Evolutionary conservation across 225 moss, liverwort and hornwort genomes (phyloP).

Genomic region (Physcomitrellopsis africana): DNA sequence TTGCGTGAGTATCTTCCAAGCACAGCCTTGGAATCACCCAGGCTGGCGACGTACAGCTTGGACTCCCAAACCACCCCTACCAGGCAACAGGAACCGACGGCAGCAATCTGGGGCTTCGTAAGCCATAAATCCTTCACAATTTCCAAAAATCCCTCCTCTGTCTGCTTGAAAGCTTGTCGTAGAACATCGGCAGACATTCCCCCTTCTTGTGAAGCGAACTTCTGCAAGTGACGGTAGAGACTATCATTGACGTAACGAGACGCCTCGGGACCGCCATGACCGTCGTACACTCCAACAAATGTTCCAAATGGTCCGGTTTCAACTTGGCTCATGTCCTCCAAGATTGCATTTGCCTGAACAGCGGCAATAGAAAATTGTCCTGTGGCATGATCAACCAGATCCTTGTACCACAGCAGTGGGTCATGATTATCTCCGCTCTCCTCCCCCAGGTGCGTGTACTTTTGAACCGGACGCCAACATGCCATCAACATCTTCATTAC

Average conservation of each 20-base stretch:
- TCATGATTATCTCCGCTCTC: constrained; percentile 71
- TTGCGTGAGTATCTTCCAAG: constrained; percentile 53
- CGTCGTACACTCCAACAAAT: constrained; percentile 87
- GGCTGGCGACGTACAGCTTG: constrained; percentile 74
- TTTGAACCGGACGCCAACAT: constrained; percentile 95
- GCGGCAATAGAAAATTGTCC: constrained; percentile 83
- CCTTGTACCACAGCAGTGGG: constrained; percentile 81
- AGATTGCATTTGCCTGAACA: constrained; percentile 79
- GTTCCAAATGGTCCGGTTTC: constrained; percentile 84
- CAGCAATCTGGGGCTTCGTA: constrained; percentile 76
- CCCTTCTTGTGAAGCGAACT: constrained; percentile 47
- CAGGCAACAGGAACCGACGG: constrained; percentile 83
- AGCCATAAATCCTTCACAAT: constrained; percentile 73
- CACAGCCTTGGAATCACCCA: constrained; percentile 88
- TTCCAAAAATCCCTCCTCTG: constrained; percentile 71
- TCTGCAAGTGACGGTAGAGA: constrained; percentile 50
- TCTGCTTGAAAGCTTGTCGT: constrained; percentile 69
- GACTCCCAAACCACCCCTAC: constrained; percentile 75
- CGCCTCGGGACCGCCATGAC: constrained; percentile 87
- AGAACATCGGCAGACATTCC: constrained; percentile 76
- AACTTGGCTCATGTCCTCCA: constrained; percentile 86
- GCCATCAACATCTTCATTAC: constrained; percentile 96
- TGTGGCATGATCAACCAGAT: constrained; percentile 63
- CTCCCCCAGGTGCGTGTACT: constrained; percentile 75
- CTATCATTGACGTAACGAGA: constrained; percentile 73